A percentile compares a stretch with the other conserved stretches of the same genome.
These are phyloP conservation scores for Grosmannia clavigera DNA, from an alignment of 2,329 filamentous ascomycete species.

Conservation along the genomic window DNA sequence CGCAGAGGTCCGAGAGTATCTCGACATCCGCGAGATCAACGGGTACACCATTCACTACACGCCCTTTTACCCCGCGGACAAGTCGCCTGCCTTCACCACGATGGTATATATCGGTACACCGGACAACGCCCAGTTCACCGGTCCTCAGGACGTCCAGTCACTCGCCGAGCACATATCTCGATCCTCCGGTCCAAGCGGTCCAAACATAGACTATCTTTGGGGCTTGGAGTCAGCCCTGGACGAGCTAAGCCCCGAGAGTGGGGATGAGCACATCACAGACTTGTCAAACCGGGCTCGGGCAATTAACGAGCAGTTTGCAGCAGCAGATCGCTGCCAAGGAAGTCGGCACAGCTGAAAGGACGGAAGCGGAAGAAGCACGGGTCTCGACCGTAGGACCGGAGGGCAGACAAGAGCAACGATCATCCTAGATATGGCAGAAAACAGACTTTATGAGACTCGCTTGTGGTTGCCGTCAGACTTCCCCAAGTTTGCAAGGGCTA, in stretches of 20 bases:
- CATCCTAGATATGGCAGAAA: background rate
- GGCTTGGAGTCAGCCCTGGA: conserved; percentile 64
- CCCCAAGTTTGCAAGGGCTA: background rate
- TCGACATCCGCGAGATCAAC: conserved; percentile 95
- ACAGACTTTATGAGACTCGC: background rate
- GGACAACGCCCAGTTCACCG: conserved; percentile 83
- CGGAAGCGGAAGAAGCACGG: background rate
- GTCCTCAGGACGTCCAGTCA: conserved; percentile 63
- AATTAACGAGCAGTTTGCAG: conserved; percentile 25
- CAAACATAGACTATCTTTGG: conserved; percentile 82
- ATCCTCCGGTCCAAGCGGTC: conserved; percentile 71
- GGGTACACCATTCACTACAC: conserved; percentile 92
- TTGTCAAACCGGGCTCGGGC: conserved; percentile 59
- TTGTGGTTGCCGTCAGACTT: background rate
- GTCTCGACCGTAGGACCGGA: background rate
- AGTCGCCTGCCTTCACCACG: conserved; percentile 29
- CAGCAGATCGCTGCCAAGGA: too few species aligned
- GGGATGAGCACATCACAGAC: conserved; percentile 75
- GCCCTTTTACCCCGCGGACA: conserved; percentile 56
- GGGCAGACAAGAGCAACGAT: background rate
- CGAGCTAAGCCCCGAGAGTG: conserved; percentile 60
- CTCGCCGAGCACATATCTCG: conserved; percentile 71
- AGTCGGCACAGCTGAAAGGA: background rate
- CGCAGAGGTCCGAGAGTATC: conserved; percentile 69
- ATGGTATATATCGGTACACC: conserved; percentile 94